Conservation (phyloP, 331 rosid genomes). For the Dryas integrifolia region DNA sequence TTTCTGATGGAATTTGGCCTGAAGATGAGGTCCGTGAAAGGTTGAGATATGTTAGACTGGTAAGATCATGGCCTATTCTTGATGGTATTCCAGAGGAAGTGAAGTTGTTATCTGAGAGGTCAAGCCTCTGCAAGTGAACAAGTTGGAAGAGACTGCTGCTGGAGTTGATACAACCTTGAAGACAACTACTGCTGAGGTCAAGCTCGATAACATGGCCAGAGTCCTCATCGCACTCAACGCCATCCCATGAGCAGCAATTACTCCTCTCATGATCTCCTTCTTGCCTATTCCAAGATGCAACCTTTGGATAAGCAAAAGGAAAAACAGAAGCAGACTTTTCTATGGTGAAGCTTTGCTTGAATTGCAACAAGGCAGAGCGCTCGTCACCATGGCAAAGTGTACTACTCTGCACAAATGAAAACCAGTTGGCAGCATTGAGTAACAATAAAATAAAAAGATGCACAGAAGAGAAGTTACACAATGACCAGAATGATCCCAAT, state of each 20-base stretch:
- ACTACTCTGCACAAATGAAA: not conserved
- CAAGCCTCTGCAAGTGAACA: slow-evolving; percentile 28
- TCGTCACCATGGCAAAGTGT: not conserved
- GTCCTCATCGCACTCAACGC: slow-evolving; percentile 30
- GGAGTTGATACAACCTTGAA: slow-evolving; percentile 28
- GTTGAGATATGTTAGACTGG: slow-evolving; percentile 26
- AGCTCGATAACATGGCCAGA: not conserved
- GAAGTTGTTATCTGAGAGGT: slow-evolving; percentile 37
- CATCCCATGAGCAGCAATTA: slow-evolving; percentile 46
- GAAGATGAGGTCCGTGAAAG: slow-evolving; percentile 14
- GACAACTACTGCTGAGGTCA: slow-evolving; percentile 27
- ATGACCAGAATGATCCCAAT: too few relatives aligned
- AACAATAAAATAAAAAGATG: not conserved
- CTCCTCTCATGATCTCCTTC: not conserved
- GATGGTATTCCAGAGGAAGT: too few relatives aligned
- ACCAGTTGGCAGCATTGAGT: not conserved
- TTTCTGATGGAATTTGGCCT: slow-evolving; percentile 35
- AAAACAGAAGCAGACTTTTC: not conserved
- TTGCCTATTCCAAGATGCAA: not conserved
- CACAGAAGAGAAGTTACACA: too few relatives aligned
- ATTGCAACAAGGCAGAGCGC: slow-evolving; percentile 21
- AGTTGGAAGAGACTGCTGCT: slow-evolving; percentile 37
- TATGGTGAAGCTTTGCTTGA: slow-evolving; percentile 10
- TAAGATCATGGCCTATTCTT: slow-evolving; percentile 18
- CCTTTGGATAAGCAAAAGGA: too few relatives aligned